Evolutionary conservation across 169 alveolate species (phyloP).

Genomic region (Plasmodium coatneyi): DNA sequence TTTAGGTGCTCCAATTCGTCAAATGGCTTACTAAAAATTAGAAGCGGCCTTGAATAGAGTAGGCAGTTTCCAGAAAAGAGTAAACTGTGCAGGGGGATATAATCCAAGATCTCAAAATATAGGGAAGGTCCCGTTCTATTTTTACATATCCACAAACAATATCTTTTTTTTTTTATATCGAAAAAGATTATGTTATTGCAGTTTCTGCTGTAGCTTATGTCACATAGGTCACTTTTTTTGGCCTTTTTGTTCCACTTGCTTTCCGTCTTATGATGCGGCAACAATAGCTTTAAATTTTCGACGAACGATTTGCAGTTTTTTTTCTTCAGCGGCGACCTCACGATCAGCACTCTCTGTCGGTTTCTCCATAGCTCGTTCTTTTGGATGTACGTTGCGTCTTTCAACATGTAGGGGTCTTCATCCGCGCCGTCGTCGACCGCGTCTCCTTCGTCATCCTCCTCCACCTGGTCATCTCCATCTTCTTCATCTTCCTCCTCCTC

Average conservation of each 20-base stretch:
- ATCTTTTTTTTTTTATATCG: slow-evolving; percentile 93
- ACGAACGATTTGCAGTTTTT: slow-evolving; percentile 94
- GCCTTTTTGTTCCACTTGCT: slow-evolving; percentile 91
- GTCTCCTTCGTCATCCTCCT: background rate
- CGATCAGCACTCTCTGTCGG: slow-evolving; percentile 95
- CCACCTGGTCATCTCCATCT: background rate
- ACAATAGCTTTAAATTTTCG: slow-evolving; percentile 93
- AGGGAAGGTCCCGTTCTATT: slow-evolving; percentile 97
- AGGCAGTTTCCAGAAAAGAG: slow-evolving; percentile 95
- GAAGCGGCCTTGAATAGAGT: slow-evolving; percentile 94
- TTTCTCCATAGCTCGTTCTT: slow-evolving; percentile 93
- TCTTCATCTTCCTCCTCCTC: background rate
- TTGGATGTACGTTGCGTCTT: slow-evolving; percentile 89
- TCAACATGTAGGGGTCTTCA: slow-evolving; percentile 89
- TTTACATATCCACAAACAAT: slow-evolving; percentile 94
- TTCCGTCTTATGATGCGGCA: slow-evolving; percentile 96
- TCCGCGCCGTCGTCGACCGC: slow-evolving; percentile 7
- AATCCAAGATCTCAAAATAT: slow-evolving; percentile 91
- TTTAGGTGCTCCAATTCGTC: slow-evolving; percentile 80
- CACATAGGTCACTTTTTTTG: slow-evolving; percentile 85
- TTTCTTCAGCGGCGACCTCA: slow-evolving; percentile 95
- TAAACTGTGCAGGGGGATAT: slow-evolving; percentile 75
- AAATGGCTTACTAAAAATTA: slow-evolving; percentile 93
- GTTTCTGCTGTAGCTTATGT: slow-evolving; percentile 85
- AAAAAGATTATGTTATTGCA: slow-evolving; percentile 93